Evolutionary conservation across 768 basidiomycete genomes (phyloP).

Genomic region (Candolleomyces aberdarensis): DNA sequence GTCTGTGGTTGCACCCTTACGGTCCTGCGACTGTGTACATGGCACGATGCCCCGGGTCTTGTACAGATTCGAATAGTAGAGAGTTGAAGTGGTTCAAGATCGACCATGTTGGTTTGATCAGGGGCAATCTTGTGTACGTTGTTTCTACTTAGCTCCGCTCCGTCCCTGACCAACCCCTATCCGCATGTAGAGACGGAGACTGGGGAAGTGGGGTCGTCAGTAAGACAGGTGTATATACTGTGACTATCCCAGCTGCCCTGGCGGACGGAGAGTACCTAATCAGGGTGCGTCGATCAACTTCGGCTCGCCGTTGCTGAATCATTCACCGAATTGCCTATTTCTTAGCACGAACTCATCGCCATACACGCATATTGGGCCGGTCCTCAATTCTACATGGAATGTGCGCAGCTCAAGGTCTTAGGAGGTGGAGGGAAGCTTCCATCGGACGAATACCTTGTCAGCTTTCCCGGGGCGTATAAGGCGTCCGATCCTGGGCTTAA

Average conservation of each 20-base stretch:
- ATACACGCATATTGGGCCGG: slow-evolving; percentile 30
- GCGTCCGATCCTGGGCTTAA: slow-evolving; percentile 33
- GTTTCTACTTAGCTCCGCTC: too few species aligned
- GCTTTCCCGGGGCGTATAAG: slow-evolving; percentile 34
- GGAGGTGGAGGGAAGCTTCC: slow-evolving; percentile 32
- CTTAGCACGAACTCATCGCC: slow-evolving; percentile 32
- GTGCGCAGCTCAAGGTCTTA: slow-evolving; percentile 33
- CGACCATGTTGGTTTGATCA: slow-evolving; percentile 20
- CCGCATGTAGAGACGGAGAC: slow-evolving; percentile 17
- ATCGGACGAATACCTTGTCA: slow-evolving; percentile 29
- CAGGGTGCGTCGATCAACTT: slow-evolving; percentile 18
- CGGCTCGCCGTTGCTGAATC: background rate
- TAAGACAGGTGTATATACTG: slow-evolving; percentile 24
- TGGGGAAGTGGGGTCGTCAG: slow-evolving; percentile 28
- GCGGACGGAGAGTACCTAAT: slow-evolving; percentile 35
- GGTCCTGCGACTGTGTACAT: slow-evolving; percentile 35
- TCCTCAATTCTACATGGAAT: slow-evolving; percentile 38
- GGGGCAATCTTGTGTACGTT: slow-evolving; percentile 6
- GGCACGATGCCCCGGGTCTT: slow-evolving; percentile 31
- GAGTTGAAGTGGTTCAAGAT: slow-evolving; percentile 38
- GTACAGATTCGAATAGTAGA: slow-evolving; percentile 28
- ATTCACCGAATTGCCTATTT: too few species aligned
- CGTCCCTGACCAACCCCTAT: too few species aligned
- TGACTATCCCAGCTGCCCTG: slow-evolving; percentile 29
- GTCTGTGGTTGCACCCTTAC: slow-evolving; percentile 31